Evolutionary conservation across 495 filamentous ascomycete species (phyloP), one percentile per base, ranked within the genome.

Genomic region (Penicillium flavigenum): DNA sequence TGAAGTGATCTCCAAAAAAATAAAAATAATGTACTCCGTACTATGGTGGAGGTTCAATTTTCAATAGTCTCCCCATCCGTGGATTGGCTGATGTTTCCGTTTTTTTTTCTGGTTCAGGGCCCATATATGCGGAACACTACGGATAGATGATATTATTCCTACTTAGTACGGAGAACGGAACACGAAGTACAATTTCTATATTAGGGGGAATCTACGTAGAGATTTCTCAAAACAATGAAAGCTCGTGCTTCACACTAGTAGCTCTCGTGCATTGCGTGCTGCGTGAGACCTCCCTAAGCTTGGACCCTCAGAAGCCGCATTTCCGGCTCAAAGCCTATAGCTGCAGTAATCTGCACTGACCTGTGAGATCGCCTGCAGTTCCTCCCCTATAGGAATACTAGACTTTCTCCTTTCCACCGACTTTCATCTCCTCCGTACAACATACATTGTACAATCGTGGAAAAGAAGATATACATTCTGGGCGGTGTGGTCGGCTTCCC

Each of bases 211-310:
- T 44, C 42, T 24, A 26, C 24, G 5, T 6, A 20, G 19, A 24
- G 42, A 24, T 50, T 50, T 24, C 20, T 27, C 20, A 50, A 22
- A 50, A 50, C 31, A 49, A 34, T 34, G 17, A 34, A 50, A 50
- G 47, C 47, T 50, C 47, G 47, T 50, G 47, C 32, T 32, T 12
- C 47, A 20, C 47, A 50, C 47, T 50, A 50, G 45, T 17, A 47
- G 27, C 45, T 47, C 29, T 29, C 26, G 8, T 47, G 45, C 45
- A 47, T 47, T 47, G 45, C 45, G 24, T 47, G 45, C 45, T 38
- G 36, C 36, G 31, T 34, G 31, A 11, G 24, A 46, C 44, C 44
- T 47, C 43, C 45, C 26, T 29, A 47, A 29, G 26, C 45, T 47
- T 47, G 45, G 45, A 17, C 45, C 45, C n/a, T 31, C 45, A 45